Conservation (phyloP, 768 basidiomycete genomes). For the Tricholoma furcatifolium region DNA sequence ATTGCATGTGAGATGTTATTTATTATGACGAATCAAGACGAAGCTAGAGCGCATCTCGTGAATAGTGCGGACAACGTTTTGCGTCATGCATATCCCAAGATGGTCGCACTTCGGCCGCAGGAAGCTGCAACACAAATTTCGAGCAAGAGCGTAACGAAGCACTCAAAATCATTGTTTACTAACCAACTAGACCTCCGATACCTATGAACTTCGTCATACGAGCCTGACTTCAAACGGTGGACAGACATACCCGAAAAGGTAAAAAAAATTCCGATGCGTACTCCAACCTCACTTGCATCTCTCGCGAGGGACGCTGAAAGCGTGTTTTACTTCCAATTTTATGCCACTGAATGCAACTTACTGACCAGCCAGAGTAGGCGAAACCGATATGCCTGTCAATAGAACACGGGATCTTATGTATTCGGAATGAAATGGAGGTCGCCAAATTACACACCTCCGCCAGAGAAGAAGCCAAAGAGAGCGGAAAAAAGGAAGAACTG, state of each 20-base stretch:
- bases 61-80: too few species aligned
- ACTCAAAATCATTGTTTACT: too few species aligned
- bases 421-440: not conserved
- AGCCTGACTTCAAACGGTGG: not conserved
- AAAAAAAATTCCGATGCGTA: slow-evolving; percentile 46
- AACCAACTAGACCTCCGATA: slow-evolving; percentile 6
- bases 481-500: slow-evolving; percentile 38
- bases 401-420: too few species aligned
- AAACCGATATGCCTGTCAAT: slow-evolving; percentile 21
- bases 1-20: too few species aligned
- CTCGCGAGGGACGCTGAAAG: slow-evolving; percentile 31
- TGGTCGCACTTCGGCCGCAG: too few species aligned
- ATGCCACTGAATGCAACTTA: not conserved
- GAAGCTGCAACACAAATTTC: too few species aligned
- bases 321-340: not conserved
- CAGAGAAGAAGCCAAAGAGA: slow-evolving; percentile 47
- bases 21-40: too few species aligned
- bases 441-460: slow-evolving; percentile 26
- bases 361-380: slow-evolving; percentile 28
- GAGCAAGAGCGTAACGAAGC: too few species aligned
- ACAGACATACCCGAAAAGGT: slow-evolving; percentile 35
- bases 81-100: too few species aligned
- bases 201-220: not conserved
- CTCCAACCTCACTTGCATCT: slow-evolving; percentile 45
- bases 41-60: too few species aligned